Evolutionary conservation across 352 stramenopile species (phyloP).

Genomic region (Globisporangium camurandrum): DNA sequence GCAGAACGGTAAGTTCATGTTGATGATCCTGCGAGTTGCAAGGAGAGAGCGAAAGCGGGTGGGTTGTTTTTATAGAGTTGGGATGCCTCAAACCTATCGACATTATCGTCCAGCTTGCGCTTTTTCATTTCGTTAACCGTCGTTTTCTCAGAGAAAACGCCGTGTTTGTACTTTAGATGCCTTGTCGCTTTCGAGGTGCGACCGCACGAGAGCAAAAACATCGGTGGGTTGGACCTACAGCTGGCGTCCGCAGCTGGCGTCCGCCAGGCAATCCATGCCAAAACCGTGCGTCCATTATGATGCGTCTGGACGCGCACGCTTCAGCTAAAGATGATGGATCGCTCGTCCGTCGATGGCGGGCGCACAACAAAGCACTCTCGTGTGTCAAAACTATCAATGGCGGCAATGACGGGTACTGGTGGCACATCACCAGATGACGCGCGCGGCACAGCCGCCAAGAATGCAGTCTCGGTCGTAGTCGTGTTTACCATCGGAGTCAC

Average conservation of each 20-base stretch:
- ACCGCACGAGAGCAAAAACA: not conserved
- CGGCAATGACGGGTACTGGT: not conserved
- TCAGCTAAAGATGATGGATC: not conserved
- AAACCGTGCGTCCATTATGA: not conserved
- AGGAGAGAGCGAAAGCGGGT: too few relatives aligned
- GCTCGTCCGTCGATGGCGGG: not conserved
- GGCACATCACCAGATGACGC: too few relatives aligned
- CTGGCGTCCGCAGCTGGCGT: not conserved
- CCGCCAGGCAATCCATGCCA: not conserved
- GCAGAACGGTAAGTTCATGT: too few relatives aligned
- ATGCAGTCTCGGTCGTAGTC: too few relatives aligned
- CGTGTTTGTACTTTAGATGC: not conserved
- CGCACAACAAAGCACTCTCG: not conserved
- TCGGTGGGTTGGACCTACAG: not conserved
- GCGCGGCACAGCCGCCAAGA: too few relatives aligned
- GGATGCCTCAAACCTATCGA: too few relatives aligned
- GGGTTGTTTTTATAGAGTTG: too few relatives aligned
- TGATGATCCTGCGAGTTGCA: too few relatives aligned
- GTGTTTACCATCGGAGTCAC: too few relatives aligned
- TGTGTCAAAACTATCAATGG: not conserved
- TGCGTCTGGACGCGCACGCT: not conserved
- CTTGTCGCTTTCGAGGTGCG: not conserved
- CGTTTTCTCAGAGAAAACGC: not conserved
- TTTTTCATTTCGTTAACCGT: not conserved
- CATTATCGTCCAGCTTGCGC: not conserved